Base-by-base conservation (phyloP, 192 early-diverging fungal species). In the Backusella macrospora region DNA sequence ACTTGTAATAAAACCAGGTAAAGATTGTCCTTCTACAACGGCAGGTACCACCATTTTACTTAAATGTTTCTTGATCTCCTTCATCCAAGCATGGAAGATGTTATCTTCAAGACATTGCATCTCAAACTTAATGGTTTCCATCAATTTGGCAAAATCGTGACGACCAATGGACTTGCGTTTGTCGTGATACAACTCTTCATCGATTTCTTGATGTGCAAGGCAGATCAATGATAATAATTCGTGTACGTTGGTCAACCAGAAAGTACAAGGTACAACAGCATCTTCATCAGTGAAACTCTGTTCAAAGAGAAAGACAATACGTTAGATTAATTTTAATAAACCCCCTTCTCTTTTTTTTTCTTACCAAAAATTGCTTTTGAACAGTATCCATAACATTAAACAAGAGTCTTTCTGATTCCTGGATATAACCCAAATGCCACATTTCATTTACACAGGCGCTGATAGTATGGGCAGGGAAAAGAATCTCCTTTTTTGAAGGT, bases 61-160 rank as follows among this genome's bases (percentile, higher is more conserved):
- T 23, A 99, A 86, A 8, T 94, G 89, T 84, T 98, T 99, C 82
- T 98, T 96, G 74, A 98, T 86, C 65, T 96, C 94, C 81, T 96
- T 97, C 90, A 98, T 94, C 97, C 97, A 98, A 21, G 94, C 95
- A 84, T 96, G 95, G 88, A 96, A 98, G 71, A 98, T 97, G 68
- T 97, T 95, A 43, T 94, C 90, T 65, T 98, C 87, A 34, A 99
- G 81, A 72, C 93, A 90, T 81, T 99, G 93, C 37, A 98, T 84
- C 66, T 98, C 96, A 80, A 88, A 91, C 78, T 94, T 92, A 68
- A 96, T 90, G 23, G 94, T 94, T 65, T 92, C 91, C 66, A 98
- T 90, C 3, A 92, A 81, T 63, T 92, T 91, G 78, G 94, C 93
- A 69, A 86, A 87, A 64, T 95, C 91, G 59, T 82, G 82, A 84